Base-by-base conservation (phyloP, 495 filamentous ascomycete species). In the Trichoderma parareesei region DNA sequence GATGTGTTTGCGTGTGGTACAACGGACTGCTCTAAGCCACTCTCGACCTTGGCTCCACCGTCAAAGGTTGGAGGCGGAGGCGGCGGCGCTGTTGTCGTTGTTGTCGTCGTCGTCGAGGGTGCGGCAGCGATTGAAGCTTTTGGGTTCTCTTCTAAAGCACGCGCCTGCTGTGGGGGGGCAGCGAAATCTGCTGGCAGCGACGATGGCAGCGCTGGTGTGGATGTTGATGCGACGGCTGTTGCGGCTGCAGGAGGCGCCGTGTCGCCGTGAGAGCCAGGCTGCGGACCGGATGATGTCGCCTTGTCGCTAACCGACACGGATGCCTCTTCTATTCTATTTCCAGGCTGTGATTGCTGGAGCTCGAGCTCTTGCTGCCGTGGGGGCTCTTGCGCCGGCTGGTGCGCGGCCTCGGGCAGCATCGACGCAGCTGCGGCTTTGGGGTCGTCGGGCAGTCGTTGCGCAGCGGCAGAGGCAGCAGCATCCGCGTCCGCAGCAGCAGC, bases 381-480 rank as follows among this genome's bases (percentile, higher is more conserved):
- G 16, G 3, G 53, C 53, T 57, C 53, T 57, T 57, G 53, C 53
- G 53, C 53, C 53, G 53, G 33, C 53, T 57, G 4, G 35, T 33
- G 53, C 53, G 11, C 53, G 53, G 53, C 33, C 16, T 13, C 27
- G 53, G 53, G 4, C 53, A 18, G 14, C 11, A 16, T 13, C 27
- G 53, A 37, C 9, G 27, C 27, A 35, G 27, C 27, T 3, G 6
- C 53, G 10, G 53, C 10, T 37, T 33, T n/a, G 35, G 53, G 53
- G 14, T 35, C 3, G 53, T 57, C 27, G 53, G 53, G 4, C 53
- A n/a, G 53, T 35, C 14, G 9, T 16, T 38, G 2, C 8, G 53
- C 11, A 37, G 53, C 48, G 18, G 48, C n/a, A 55, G 48, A 9
- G 48, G 20, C 48, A 10, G 18, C 18, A 46, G 43, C 43, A n/a